Percentiles rank a stretch among this genome's conserved stretches.
Evolutionary conservation across 1,139 yeast species (phyloP).

Genomic region (Kurtzmaniella quercitrusa): DNA sequence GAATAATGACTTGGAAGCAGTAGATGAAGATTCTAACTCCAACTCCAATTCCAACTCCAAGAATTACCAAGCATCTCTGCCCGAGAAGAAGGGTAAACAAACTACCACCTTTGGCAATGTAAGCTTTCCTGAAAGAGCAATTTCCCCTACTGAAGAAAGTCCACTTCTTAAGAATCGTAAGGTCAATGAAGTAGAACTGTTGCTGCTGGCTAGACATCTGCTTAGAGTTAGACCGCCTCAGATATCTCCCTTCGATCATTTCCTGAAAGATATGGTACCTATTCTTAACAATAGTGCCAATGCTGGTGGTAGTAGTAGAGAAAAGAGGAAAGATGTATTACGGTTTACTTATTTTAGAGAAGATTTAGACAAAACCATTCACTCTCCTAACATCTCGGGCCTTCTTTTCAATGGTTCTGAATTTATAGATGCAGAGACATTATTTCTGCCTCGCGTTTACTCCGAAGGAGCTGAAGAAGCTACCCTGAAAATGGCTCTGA

Average conservation of each 20-base stretch:
- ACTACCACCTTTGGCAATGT: neutral
- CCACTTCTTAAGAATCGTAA: slow-evolving; percentile 36
- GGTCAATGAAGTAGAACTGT: slow-evolving; percentile 62
- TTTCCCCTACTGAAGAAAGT: slow-evolving; percentile 7
- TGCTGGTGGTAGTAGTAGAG: slow-evolving; percentile 16
- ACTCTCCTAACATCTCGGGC: slow-evolving; percentile 86
- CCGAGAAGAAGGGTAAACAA: neutral
- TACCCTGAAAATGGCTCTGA: neutral
- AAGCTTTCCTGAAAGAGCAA: neutral
- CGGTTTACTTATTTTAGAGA: slow-evolving; percentile 91
- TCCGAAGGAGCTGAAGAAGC: slow-evolving; percentile 4
- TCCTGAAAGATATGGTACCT: slow-evolving; percentile 24
- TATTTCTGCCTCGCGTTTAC: slow-evolving; percentile 28
- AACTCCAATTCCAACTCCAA: too few species aligned
- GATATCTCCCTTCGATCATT: slow-evolving; percentile 69
- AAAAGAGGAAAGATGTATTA: slow-evolving; percentile 16
- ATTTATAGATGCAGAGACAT: slow-evolving; percentile 18
- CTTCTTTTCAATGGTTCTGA: slow-evolving; percentile 30
- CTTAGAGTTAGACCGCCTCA: slow-evolving; percentile 68
- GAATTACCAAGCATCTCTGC: slow-evolving; percentile 5
- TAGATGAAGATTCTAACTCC: slow-evolving; percentile 24
- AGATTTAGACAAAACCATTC: slow-evolving; percentile 82
- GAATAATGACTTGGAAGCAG: slow-evolving; percentile 23
- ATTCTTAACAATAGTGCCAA: slow-evolving; percentile 25
- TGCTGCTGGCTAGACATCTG: slow-evolving; percentile 39